These are phyloP conservation scores for Crucihimalaya himalaica DNA, from an alignment of 345 rosid species.

Conservation along the genomic window DNA sequence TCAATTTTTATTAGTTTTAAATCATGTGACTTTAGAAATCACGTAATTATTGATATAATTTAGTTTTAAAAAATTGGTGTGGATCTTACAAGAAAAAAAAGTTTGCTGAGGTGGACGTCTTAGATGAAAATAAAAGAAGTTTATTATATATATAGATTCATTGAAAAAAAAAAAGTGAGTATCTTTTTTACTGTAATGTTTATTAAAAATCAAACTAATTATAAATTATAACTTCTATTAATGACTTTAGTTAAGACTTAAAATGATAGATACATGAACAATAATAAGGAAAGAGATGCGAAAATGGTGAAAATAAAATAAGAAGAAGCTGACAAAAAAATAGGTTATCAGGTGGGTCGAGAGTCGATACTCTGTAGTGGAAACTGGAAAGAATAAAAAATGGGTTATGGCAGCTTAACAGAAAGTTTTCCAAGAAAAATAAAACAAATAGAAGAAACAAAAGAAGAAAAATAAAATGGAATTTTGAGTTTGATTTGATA, in stretches of 20 bases:
- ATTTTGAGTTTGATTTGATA: not conserved
- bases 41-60: too few relatives aligned
- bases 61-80: too few relatives aligned
- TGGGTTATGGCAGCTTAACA: not conserved
- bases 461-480: not conserved
- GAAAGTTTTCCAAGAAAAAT: not conserved
- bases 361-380: not conserved
- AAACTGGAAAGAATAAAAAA: not conserved
- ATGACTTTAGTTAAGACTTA: not conserved
- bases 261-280: not conserved
- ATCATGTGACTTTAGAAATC: too few relatives aligned
- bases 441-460: not conserved
- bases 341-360: not conserved
- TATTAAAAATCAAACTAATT: too few relatives aligned
- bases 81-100: too few relatives aligned
- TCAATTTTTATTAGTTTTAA: too few relatives aligned
- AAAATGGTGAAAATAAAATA: not conserved
- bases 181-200: too few relatives aligned
- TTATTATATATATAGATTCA: too few relatives aligned
- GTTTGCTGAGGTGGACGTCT: too few relatives aligned
- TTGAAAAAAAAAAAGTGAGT: too few relatives aligned
- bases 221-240: too few relatives aligned
- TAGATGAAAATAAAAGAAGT: too few relatives aligned
- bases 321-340: not conserved
- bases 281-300: not conserved